Evolutionary conservation across 805 yeast species (phyloP), one percentile per base, ranked within the genome.

Genomic region (Lachancea meyersii): DNA sequence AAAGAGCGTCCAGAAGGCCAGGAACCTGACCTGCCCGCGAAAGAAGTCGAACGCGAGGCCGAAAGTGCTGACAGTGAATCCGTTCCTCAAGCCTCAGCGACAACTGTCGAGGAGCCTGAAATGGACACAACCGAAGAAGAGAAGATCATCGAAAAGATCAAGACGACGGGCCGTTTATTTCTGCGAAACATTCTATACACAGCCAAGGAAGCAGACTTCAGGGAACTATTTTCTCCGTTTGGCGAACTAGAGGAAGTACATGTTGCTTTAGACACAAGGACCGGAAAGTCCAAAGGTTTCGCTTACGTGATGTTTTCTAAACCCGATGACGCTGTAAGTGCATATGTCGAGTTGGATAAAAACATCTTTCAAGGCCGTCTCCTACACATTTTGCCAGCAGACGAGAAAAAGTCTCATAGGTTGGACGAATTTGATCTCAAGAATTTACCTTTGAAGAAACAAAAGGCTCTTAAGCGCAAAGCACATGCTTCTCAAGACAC

Each of bases 331-430:
- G 98, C 98, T 0, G 77, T 82, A 1, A 58, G 65, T 22, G 97
- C 97, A 0, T 89, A 71, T 59, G 63, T 72, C 27, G 75, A 72
- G 11, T 69, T 89, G 39, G 98, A 93, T 63, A 88, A 86, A 55
- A 83, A 84, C 56, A 82, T 86, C 59, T 91, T 86, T 70, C 97
- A 93, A 66, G 98, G 98, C 40, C 78, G 98, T 53, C 71, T 93
- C 40, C 65, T 93, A 39, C 98, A 93, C 63, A 82, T 93, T 46
- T 66, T 93, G 41, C 89, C 96, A 13, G 97, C 83, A 2, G 81
- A 86, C 38, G 77, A 75, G 38, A 87, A 87, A 64, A 85, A 88
- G 48, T 82, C 79, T 39, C 95, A 87, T 58, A 73, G 79, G 44
- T 66, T 93, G 34, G 96, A 88, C 61, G 98, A 93, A 59, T 87